Conservation (phyloP, 2,329 filamentous ascomycete species). For the Penicillium janthinellum region DNA sequence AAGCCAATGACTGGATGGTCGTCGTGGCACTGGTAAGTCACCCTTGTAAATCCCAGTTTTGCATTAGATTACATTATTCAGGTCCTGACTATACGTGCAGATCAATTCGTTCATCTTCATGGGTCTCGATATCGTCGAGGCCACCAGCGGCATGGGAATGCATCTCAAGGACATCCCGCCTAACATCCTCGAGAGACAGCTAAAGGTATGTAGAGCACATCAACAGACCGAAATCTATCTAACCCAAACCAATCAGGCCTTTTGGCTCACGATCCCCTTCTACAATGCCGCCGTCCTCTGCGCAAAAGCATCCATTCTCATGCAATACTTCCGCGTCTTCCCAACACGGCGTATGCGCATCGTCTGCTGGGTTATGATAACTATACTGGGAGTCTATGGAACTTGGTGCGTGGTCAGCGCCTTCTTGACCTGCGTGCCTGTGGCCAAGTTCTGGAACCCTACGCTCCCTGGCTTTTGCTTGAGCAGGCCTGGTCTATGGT, state of each 20-base stretch:
- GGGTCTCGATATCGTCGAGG: slow-evolving; percentile 38
- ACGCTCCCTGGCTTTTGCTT: slow-evolving; percentile 39
- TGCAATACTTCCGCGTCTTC: slow-evolving; percentile 54
- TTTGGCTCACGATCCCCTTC: slow-evolving; percentile 43
- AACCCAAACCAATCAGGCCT: slow-evolving; percentile 27
- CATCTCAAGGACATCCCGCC: slow-evolving; percentile 36
- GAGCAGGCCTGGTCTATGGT: slow-evolving; percentile 45
- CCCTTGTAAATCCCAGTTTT: no score
- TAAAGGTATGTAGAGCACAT: slow-evolving; percentile 30
- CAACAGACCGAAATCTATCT: neutral
- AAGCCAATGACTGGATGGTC: slow-evolving; percentile 42
- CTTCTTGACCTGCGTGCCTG: slow-evolving; percentile 41
- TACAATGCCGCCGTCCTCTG: slow-evolving; percentile 42
- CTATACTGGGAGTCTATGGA: slow-evolving; percentile 37
- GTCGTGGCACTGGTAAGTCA: slow-evolving; percentile 34
- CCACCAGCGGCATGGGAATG: slow-evolving; percentile 40
- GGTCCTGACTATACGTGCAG: slow-evolving; percentile 17
- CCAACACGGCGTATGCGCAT: slow-evolving; percentile 37
- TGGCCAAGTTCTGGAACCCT: slow-evolving; percentile 40
- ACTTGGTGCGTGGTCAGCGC: slow-evolving; percentile 40
- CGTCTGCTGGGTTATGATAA: slow-evolving; percentile 43
- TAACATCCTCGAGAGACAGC: slow-evolving; percentile 31
- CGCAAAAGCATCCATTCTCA: slow-evolving; percentile 52
- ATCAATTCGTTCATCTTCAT: slow-evolving; percentile 39
- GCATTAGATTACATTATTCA: no score